Conservation (phyloP, 2,329 filamentous ascomycete species). For the Endoconidiophora laricicola region DNA sequence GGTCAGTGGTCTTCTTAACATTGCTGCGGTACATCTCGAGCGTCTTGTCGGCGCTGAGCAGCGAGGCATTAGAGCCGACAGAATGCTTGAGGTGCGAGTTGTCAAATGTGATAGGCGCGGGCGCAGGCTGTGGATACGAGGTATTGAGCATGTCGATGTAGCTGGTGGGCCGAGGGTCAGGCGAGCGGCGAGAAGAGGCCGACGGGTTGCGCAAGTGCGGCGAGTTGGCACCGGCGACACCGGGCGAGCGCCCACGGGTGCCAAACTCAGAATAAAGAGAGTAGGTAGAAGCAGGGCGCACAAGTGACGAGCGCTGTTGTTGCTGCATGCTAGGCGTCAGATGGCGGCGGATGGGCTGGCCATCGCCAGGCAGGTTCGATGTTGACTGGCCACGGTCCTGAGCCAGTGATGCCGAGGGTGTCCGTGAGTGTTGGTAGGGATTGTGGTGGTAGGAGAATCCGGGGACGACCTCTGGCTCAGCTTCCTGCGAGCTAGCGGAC, state of each 20-base stretch:
- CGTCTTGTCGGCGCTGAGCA: constrained; percentile 82
- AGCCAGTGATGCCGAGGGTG: constrained; percentile 27
- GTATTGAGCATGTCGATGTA: constrained; percentile 46
- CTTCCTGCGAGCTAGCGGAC: constrained; percentile 33
- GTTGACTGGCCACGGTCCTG: constrained; percentile 30
- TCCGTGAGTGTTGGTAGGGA: constrained; percentile 24
- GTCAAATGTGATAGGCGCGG: constrained; percentile 52
- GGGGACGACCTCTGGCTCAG: constrained; percentile 33
- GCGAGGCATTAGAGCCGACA: constrained; percentile 77
- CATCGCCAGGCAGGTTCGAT: constrained; percentile 34
- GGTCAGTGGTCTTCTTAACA: constrained; percentile 90
- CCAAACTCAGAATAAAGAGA: constrained; percentile 56
- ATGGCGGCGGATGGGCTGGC: constrained; percentile 37
- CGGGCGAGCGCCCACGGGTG: constrained; percentile 44
- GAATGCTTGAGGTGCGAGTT: constrained; percentile 64
- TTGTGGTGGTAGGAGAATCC: constrained; percentile 49
- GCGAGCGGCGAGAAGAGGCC: constrained; percentile 35
- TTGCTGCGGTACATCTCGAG: constrained; percentile 96
- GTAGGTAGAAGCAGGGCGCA: constrained; percentile 60
- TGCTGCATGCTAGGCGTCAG: constrained; percentile 41
- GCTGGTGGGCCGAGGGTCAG: constrained; percentile 34
- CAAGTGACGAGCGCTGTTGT: constrained; percentile 39
- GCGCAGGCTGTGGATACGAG: constrained; percentile 64
- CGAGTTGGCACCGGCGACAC: constrained; percentile 22
- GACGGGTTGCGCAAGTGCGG: constrained; percentile 32